Base-by-base conservation (phyloP, 306 rosid genomes). In the Hippophae tibetana region DNA sequence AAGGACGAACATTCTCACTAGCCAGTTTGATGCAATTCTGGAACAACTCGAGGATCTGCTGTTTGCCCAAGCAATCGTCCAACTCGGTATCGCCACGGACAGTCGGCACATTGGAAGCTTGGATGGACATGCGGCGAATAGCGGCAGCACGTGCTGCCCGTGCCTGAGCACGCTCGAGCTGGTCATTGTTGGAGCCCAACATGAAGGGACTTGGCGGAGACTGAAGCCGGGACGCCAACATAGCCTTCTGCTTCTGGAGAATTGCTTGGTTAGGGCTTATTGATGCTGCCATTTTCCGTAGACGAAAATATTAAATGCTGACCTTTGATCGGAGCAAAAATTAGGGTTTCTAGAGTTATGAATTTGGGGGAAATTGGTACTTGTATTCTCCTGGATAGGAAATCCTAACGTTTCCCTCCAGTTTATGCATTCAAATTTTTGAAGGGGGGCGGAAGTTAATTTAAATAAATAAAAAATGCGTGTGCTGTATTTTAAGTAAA, bases 21-120 rank as follows among this genome's bases (percentile, higher is more conserved):
- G 94, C 99, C 56, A 92, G 96, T 79, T 88, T 92, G 56, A 92
- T 92, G 86, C 99, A 92, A 68, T 92, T 88, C n/a, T 89, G 84
- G 72, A 92, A 86, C 73, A 92, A 78, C 70, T 84, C 99, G 56
- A 92, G 66, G 61, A 88, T 88, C 77, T 92, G 99, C 65, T 78
- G 84, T 72, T 84, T 86, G 72, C 78, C 86, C 50, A 92, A 96
- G 68, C 76, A 66, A 31, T 4, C 38, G 38, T 31, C 38, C 6
- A 66, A 72, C 52, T 76, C 79, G 40, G 81, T 50, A 46, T 69
- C 63, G 3, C 43, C 52, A 10, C 69, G 61, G 7, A 56, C 76
- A 10, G 79, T 78, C 14, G 46, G 79, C 23, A 53, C 44, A 52
- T 69, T 81, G 8, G 66, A 62, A 0, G 76, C 65, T 31, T 31